phyloP scores from a whole-genome alignment of 495 filamentous ascomycete species.

The Neurospora pannonica region DNA sequence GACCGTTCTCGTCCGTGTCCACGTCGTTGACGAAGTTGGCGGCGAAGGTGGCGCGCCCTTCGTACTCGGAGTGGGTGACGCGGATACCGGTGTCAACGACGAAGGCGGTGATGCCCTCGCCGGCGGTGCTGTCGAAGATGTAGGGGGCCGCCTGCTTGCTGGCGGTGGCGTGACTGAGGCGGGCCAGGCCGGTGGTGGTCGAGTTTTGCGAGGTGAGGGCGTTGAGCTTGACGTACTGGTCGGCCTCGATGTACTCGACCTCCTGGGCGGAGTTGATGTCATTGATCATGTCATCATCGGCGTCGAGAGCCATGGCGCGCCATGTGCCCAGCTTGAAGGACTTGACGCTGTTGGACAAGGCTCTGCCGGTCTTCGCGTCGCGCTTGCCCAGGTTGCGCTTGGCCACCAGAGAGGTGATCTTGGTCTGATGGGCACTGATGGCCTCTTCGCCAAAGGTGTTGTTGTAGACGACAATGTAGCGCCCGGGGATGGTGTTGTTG shows the following conservation, averaged over 20 bases:
- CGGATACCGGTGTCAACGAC: slow-evolving; percentile 44
- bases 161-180: slow-evolving; percentile 28
- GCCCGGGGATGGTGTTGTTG: slow-evolving; percentile 31
- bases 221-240: slow-evolving; percentile 27
- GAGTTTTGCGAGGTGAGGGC: slow-evolving; percentile 26
- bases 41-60: slow-evolving; percentile 33
- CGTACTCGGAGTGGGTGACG: slow-evolving; percentile 34
- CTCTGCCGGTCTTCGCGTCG: slow-evolving; percentile 23
- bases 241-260: slow-evolving; percentile 42
- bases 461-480: slow-evolving; percentile 44
- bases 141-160: slow-evolving; percentile 20
- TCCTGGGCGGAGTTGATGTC: slow-evolving; percentile 33
- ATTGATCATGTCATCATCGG: slow-evolving; percentile 36
- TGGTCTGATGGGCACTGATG: slow-evolving; percentile 30
- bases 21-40: slow-evolving; percentile 29
- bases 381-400: slow-evolving; percentile 41
- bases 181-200: slow-evolving; percentile 33
- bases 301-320: slow-evolving; percentile 41
- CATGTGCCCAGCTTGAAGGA: slow-evolving; percentile 32
- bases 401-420: slow-evolving; percentile 31
- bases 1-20: slow-evolving; percentile 45
- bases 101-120: slow-evolving; percentile 37
- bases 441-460: slow-evolving; percentile 30
- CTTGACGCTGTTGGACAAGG: slow-evolving; percentile 31
- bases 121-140: slow-evolving; percentile 35